Conservation (phyloP, 2,329 filamentous ascomycete species). For the Aspergillus fumigatus region DNA sequence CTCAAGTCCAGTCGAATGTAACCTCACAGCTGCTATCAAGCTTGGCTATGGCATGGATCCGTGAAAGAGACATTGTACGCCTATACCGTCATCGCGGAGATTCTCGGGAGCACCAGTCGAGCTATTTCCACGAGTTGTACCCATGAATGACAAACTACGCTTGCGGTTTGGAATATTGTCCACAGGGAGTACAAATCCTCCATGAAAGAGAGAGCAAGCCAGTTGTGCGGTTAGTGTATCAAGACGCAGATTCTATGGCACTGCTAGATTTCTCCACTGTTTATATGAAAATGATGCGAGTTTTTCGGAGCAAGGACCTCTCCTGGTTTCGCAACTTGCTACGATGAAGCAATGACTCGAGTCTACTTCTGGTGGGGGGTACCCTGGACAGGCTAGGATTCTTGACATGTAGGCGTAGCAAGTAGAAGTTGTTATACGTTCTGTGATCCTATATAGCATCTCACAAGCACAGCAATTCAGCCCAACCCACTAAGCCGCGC, state of each 20-base stretch:
- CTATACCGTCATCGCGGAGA: background rate
- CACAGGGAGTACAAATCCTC: background rate
- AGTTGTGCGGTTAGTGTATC: background rate
- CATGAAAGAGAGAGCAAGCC: background rate
- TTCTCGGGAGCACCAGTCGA: background rate
- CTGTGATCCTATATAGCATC: background rate
- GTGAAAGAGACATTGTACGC: background rate
- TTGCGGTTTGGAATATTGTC: background rate
- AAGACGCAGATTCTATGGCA: background rate
- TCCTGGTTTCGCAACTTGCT: background rate
- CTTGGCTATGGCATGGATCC: background rate
- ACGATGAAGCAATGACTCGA: background rate
- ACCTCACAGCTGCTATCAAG: background rate
- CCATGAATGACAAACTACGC: background rate
- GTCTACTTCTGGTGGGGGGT: background rate
- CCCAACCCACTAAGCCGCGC: background rate
- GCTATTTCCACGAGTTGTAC: background rate
- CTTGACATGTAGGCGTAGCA: background rate
- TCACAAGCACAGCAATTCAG: background rate
- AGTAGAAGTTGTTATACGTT: background rate
- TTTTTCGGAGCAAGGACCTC: background rate
- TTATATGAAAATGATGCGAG: background rate
- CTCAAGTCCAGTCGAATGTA: background rate
- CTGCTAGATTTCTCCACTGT: background rate
- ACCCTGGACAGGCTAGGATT: background rate